Evolutionary conservation across 129 eudicot species (phyloP).

Genomic region (Dittrichia graveolens): DNA sequence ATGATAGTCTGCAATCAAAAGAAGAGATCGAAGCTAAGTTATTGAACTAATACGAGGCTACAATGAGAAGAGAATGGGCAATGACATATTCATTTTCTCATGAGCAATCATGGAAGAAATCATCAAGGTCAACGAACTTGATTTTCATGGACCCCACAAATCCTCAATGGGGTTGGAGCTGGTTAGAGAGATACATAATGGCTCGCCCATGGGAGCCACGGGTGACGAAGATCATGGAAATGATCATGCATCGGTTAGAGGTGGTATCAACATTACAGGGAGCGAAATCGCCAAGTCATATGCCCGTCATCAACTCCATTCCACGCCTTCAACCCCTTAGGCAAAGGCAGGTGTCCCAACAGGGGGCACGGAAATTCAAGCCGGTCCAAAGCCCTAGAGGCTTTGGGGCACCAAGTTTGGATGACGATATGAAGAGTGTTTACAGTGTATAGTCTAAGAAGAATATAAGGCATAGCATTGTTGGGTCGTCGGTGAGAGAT

Average conservation of each 20-base stretch:
- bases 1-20: constrained; percentile 75
- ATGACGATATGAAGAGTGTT: constrained; percentile 63
- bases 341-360: constrained; percentile 37
- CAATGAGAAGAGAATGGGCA: constrained; percentile 91
- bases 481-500: constrained; percentile 76
- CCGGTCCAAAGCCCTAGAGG: constrained; percentile 59
- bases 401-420: constrained; percentile 42
- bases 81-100: constrained; percentile 92
- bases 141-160: constrained; percentile 90
- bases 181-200: constrained; percentile 94
- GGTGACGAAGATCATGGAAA: constrained; percentile 32
- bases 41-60: constrained; percentile 76
- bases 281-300: constrained; percentile 80
- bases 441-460: constrained; percentile 73
- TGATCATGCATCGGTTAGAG: constrained; percentile 53
- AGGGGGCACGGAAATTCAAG: constrained; percentile 50
- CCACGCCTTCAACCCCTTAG: constrained; percentile 57
- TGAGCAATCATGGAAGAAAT: constrained; percentile 89
- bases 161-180: constrained; percentile 99
- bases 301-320: constrained; percentile 76
- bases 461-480: constrained; percentile 80
- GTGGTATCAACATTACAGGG: constrained; percentile 39
- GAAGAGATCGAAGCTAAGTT: constrained; percentile 81
- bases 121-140: constrained; percentile 59
- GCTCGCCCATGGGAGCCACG: constrained; percentile 61